Evolutionary conservation across 78 protist species (phyloP).

Genomic region (Tieghemostelium lacteum): DNA sequence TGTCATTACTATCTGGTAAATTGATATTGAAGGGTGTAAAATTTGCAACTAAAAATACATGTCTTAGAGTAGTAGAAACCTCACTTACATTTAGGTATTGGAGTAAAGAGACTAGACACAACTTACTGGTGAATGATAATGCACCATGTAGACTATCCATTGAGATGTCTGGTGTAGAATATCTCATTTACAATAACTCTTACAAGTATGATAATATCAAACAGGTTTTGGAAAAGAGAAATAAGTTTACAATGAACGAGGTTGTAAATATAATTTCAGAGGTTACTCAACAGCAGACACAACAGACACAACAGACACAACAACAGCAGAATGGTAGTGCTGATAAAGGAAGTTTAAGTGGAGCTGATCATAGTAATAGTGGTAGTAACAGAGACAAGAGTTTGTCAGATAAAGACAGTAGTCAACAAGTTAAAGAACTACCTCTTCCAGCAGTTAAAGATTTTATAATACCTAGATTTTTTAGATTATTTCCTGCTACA

Average conservation of each 20-base stretch:
- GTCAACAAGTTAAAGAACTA: background rate
- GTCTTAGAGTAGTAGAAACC: slow-evolving; percentile 50
- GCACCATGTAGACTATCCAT: slow-evolving; percentile 47
- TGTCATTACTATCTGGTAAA: slow-evolving; percentile 53
- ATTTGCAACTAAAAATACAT: slow-evolving; percentile 69
- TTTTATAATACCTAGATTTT: slow-evolving; percentile 58
- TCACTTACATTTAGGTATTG: slow-evolving; percentile 51
- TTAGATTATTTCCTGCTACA: slow-evolving; percentile 64
- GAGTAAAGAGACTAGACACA: slow-evolving; percentile 43
- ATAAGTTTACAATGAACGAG: background rate
- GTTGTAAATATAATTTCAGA: slow-evolving; percentile 1
- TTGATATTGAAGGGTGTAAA: slow-evolving; percentile 49
- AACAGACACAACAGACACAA: background rate
- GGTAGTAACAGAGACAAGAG: background rate
- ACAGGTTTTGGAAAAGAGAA: slow-evolving; percentile 18
- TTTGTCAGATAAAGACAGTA: background rate
- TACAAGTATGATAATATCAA: slow-evolving; percentile 63
- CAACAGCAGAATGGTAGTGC: background rate
- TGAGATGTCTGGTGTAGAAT: slow-evolving; percentile 71
- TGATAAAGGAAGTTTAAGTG: background rate
- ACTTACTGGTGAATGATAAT: slow-evolving; percentile 6
- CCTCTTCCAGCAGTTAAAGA: slow-evolving; percentile 46
- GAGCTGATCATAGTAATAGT: background rate
- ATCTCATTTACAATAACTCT: slow-evolving; percentile 63
- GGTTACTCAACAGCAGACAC: background rate